Evolutionary conservation across 2,329 filamentous ascomycete genomes (phyloP), one percentile per base, ranked within the genome.

Genomic region (Venturia oleaginea): DNA sequence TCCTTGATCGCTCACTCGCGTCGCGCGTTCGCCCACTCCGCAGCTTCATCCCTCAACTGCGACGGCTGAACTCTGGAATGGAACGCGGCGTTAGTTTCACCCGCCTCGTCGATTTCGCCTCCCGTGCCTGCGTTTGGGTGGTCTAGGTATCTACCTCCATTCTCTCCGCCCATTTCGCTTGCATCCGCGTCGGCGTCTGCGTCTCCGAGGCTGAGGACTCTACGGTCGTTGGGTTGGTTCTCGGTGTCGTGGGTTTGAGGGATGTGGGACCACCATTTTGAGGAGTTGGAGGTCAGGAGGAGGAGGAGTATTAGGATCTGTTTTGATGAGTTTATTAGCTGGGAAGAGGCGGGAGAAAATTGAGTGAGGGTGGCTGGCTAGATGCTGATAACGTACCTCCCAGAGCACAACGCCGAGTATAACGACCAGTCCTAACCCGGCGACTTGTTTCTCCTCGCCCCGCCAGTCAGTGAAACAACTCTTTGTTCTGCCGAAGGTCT

Each of bases 381-480:
- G n/a, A n/a, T n/a, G n/a, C n/a, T n/a, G n/a, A n/a, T n/a, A n/a
- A 24, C 75, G 63, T 69, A 85, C 84, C 79, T 87, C 84, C 64
- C 86, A 75, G 5, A 84, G 59, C 5, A 81, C 84, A 5, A 84
- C 80, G 0, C 76, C 72, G 0, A 85, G 54, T 0, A 82, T 81
- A 32, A 87, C 79, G 0, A 75, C 78, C 60, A 89, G 77, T 46
- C 86, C 77, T 24, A 86, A 69, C 0, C 83, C 82, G 0, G 84
- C 81, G 34, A 80, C 79, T 6, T 74, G 76, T 70, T 81, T 79
- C 72, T 87, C 78, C 54, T 81, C 78, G 32, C 72, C 74, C n/a
- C 77, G 80, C 87, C 86, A 90, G 0, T 79, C 78, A 0, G 65
- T 78, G 11, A 80, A 71, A 64, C 87, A 90, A 0, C 80, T 72